Evolutionary conservation across 352 stramenopile species (phyloP).

Genomic region (Phytophthora europaea): DNA sequence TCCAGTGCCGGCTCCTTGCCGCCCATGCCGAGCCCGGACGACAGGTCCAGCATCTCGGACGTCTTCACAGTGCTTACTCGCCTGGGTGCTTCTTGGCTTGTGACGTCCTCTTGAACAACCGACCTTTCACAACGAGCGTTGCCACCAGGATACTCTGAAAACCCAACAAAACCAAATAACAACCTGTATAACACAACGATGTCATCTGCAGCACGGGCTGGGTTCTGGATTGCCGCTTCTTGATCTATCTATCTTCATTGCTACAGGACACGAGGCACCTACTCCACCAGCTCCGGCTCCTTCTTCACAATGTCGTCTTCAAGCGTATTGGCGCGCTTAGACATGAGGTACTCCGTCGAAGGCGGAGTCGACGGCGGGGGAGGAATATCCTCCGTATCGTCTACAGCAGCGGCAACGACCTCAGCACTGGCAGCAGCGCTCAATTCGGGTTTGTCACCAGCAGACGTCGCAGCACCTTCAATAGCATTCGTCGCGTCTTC

Average conservation of each 20-base stretch:
- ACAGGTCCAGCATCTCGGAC: conserved; percentile 48
- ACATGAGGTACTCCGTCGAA: conserved; percentile 67
- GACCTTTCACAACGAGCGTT: conserved; percentile 25
- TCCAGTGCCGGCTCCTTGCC: conserved; percentile 61
- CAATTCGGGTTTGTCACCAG: conserved; percentile 15
- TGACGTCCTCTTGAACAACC: not conserved
- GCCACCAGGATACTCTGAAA: not conserved
- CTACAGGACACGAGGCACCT: conserved; percentile 5
- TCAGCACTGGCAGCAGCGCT: conserved; percentile 20
- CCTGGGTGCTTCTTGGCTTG: conserved; percentile 4
- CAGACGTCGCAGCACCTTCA: conserved; percentile 23
- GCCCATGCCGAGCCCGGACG: conserved; percentile 44
- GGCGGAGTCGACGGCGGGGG: conserved; percentile 30
- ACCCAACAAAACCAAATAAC: conserved; percentile 12
- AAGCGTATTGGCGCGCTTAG: conserved; percentile 59
- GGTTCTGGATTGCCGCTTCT: conserved; percentile 1
- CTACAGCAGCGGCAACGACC: conserved; percentile 28
- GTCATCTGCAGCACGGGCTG: conserved; percentile 6
- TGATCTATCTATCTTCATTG: conserved; percentile 33
- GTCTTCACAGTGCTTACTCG: conserved; percentile 2
- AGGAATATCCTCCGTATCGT: conserved; percentile 35
- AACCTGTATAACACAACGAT: conserved; percentile 10
- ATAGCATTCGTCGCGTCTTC: conserved; percentile 43
- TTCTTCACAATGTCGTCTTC: conserved; percentile 22
- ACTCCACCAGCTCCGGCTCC: conserved; percentile 20